These are phyloP conservation scores for Ulota crispa DNA, from an alignment of 225 moss, liverwort and hornwort genomes.

Conservation along the genomic window DNA sequence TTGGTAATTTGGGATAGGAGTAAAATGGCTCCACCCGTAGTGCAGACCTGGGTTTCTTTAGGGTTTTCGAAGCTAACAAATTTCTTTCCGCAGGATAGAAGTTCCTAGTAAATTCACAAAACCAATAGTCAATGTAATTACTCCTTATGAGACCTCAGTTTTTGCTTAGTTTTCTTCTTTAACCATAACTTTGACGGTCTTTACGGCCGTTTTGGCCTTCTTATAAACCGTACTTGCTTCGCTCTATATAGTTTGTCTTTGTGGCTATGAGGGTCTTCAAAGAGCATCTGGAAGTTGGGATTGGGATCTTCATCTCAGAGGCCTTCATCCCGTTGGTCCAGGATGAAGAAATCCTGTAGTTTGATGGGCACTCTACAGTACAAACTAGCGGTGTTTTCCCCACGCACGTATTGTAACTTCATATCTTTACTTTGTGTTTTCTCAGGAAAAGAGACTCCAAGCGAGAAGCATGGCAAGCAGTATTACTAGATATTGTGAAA, in stretches of 20 bases:
- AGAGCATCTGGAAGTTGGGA: neutral
- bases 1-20: neutral
- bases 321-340: neutral
- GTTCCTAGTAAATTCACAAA: neutral
- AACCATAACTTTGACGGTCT: neutral
- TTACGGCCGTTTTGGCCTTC: neutral
- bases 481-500: neutral
- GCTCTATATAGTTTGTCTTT: neutral
- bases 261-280: neutral
- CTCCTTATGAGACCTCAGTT: neutral
- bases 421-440: neutral
- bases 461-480: constrained; percentile 8
- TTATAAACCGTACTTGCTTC: neutral
- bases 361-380: neutral
- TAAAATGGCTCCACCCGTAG: neutral
- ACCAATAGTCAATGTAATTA: neutral
- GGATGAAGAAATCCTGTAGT: neutral
- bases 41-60: neutral
- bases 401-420: neutral
- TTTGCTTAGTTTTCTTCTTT: neutral
- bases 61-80: neutral
- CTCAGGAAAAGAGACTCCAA: constrained; percentile 2
- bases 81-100: neutral
- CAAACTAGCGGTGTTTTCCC: neutral
- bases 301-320: neutral